These are phyloP conservation scores for Soucietia sequanensis DNA, from an alignment of 805 yeast genomes.

Conservation along the genomic window DNA sequence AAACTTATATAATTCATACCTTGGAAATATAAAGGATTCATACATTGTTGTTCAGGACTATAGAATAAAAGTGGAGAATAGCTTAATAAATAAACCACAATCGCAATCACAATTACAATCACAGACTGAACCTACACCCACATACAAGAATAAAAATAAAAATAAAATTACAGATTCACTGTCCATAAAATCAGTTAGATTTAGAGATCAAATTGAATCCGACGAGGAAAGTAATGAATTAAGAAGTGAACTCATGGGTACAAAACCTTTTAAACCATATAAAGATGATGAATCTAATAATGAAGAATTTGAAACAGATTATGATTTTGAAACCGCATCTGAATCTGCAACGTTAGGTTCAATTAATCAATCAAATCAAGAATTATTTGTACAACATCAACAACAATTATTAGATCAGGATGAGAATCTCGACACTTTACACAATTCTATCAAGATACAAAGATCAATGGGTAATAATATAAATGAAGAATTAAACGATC, in stretches of 20 bases:
- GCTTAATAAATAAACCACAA: too few relatives aligned
- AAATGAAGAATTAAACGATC: constrained; percentile 41
- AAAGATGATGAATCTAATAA: constrained; percentile 25
- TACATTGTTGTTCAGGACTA: constrained; percentile 21
- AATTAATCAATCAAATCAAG: constrained; percentile 29
- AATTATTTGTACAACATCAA: constrained; percentile 42
- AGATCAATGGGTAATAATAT: constrained; percentile 39
- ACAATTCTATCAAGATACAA: constrained; percentile 33
- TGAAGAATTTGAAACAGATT: too few relatives aligned
- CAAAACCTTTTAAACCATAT: constrained; percentile 33
- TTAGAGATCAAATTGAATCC: constrained; percentile 30
- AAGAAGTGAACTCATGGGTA: constrained; percentile 35
- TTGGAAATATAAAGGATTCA: constrained; percentile 14
- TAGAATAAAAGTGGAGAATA: too few relatives aligned
- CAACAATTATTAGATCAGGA: constrained; percentile 41
- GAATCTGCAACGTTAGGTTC: constrained; percentile 22
- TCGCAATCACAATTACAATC: too few relatives aligned
- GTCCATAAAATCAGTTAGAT: constrained; percentile 33
- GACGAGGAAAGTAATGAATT: constrained; percentile 17
- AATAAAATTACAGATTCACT: too few relatives aligned
- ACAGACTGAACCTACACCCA: too few relatives aligned
- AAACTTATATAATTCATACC: neutral
- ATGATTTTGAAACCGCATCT: constrained; percentile 8
- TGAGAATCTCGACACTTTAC: constrained; percentile 31
- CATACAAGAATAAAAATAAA: too few relatives aligned